phyloP scores from a whole-genome alignment of 768 basidiomycete species.

The Paxillus rubicundulus region DNA sequence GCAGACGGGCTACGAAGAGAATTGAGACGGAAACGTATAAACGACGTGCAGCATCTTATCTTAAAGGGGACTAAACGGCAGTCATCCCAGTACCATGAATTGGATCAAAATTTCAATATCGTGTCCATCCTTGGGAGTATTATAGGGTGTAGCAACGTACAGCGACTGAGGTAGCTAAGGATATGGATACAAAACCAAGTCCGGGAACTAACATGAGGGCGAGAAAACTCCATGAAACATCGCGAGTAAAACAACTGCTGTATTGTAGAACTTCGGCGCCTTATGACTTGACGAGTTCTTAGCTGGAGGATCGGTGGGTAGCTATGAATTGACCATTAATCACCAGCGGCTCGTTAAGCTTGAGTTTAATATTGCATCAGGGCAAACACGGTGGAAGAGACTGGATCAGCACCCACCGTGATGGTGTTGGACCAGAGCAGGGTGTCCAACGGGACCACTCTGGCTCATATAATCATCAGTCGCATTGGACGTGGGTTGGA shows the following conservation, averaged over 20 bases:
- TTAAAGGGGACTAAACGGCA: constrained; percentile 13
- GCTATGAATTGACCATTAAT: not conserved
- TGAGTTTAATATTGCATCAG: not conserved
- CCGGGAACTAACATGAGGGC: not conserved
- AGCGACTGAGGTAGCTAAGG: not conserved
- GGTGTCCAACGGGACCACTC: constrained; percentile 33
- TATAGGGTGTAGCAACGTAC: not conserved
- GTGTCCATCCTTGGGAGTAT: not conserved
- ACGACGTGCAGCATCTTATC: constrained; percentile 15
- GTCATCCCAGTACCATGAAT: not conserved
- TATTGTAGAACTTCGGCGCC: constrained; percentile 33
- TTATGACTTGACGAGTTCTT: constrained; percentile 45
- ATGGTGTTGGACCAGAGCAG: constrained; percentile 41
- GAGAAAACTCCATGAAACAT: not conserved
- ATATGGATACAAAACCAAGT: constrained; percentile 2
- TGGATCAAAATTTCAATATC: constrained; percentile 1
- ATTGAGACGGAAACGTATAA: constrained; percentile 28
- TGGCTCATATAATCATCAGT: constrained; percentile 30
- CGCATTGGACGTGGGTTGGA: constrained; percentile 40
- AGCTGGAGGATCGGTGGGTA: constrained; percentile 25
- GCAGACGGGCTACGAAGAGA: constrained; percentile 16
- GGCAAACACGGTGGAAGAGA: not conserved
- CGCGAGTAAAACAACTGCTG: constrained; percentile 13
- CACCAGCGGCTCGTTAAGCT: not conserved
- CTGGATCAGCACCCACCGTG: constrained; percentile 43